phyloP scores from a whole-genome alignment of 2,329 filamentous ascomycete species.

The Colletotrichum phormii region DNA sequence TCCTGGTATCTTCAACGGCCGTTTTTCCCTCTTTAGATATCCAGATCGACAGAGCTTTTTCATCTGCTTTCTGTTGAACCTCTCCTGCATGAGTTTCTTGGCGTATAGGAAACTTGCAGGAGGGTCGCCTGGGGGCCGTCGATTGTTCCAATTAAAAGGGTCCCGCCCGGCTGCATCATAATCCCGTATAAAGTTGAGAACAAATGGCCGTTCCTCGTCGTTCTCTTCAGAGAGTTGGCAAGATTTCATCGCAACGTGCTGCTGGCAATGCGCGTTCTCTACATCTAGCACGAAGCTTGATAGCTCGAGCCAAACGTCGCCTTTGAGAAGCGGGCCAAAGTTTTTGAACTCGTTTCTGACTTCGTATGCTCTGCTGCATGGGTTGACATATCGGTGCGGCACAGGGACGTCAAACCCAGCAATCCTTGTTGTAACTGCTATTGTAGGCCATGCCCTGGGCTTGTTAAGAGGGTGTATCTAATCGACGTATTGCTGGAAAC shows the following conservation, averaged over 20 bases:
- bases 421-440: background rate
- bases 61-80: background rate
- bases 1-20: background rate
- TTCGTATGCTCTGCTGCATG: background rate
- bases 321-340: background rate
- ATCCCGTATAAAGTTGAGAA: background rate
- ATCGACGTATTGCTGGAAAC: background rate
- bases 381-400: background rate
- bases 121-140: background rate
- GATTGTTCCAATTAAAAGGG: background rate
- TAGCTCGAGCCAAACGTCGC: accelerated
- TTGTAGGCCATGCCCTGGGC: too few relatives aligned
- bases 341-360: background rate
- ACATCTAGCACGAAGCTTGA: too few relatives aligned
- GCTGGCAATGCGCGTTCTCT: background rate
- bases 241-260: background rate
- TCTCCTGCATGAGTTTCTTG: background rate
- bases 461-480: too few relatives aligned
- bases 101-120: background rate
- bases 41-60: slow-evolving; percentile 2
- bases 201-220: background rate
- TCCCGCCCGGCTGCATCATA: background rate
- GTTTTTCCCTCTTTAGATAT: background rate
- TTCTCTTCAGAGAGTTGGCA: accelerated
- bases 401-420: background rate